Base-by-base conservation (phyloP, 495 filamentous ascomycete genomes). In the Penicillium egyptiacum region DNA sequence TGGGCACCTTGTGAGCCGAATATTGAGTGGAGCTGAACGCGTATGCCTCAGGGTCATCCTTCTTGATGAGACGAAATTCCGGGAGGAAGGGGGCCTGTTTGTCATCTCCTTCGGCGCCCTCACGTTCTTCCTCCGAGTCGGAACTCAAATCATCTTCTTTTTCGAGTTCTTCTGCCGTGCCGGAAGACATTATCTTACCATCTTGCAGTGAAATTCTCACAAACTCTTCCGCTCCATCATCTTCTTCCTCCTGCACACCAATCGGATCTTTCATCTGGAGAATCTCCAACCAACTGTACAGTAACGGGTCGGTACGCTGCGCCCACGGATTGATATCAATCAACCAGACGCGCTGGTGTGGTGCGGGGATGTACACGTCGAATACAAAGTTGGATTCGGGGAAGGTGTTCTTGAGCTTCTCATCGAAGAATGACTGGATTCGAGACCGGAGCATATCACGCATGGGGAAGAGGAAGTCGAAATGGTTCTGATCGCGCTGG, bases 321-420 rank as follows among this genome's bases (percentile, higher is more conserved):
- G 94, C 95, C 89, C 94, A 99, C 0, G 94, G 91, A 60, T 99
- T 98, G 50, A 99, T 86, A 68, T 99, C 94, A 33, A 98, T 85
- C 25, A 99, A 75, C 77, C 92, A 87, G 0, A 95, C 90, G 20
- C 86, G 76, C 60, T 87, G 80, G 54, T 88, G 83, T 5, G 89
- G 88, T 45, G 87, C 85, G 4, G 91, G 93, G 11, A 98, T 79
- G 61, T 97, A 98, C 22, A 83, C 88, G 70, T 99, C 94, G 59
- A 99, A 96, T 0, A 85, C 84, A 56, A 94, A 98, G 68, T 83
- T 86, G 6, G 81, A 75, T 62, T 97, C 95, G 0, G 88, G 88
- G 69, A 98, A 98, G 0, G 82, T 88, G 50, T 83, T 74, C n/a
- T 83, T 77, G 43, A 97, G 70, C 46, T 82, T 83, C 37, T 79